A percentile compares a stretch with the other conserved stretches of the same genome.
phyloP scores from a whole-genome alignment of 2,329 filamentous ascomycete species.

The Emergomyces orientalis region DNA sequence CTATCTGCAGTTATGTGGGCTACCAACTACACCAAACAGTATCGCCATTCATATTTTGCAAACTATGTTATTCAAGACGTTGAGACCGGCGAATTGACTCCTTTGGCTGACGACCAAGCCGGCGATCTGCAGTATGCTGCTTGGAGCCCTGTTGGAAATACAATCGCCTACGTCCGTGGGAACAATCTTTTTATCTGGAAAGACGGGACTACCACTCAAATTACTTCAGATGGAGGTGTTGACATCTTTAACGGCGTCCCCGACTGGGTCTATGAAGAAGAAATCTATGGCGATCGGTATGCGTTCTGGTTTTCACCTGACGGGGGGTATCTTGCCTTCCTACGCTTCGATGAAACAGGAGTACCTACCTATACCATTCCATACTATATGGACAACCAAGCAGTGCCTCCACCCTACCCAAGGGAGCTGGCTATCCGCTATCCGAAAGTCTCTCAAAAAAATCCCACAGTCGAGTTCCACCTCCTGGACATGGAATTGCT shows the following conservation, averaged over 20 bases:
- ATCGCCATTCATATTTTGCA: conserved; percentile 58
- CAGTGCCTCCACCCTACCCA: conserved; percentile 53
- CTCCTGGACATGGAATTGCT: conserved; percentile 46
- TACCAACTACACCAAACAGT: conserved; percentile 58
- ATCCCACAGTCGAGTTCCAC: conserved; percentile 55
- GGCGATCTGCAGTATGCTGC: conserved; percentile 60
- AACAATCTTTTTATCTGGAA: conserved; percentile 56
- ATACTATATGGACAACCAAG: conserved; percentile 54
- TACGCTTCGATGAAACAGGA: conserved; percentile 72
- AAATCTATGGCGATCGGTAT: conserved; percentile 64
- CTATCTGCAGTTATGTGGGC: conserved; percentile 52
- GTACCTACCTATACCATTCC: conserved; percentile 57
- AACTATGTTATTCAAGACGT: conserved; percentile 58
- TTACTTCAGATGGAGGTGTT: conserved; percentile 73
- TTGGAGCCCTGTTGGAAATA: conserved; percentile 49
- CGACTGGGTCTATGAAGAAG: conserved; percentile 88
- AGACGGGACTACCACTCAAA: conserved; percentile 47
- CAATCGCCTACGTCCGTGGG: conserved; percentile 57
- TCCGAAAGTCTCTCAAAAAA: conserved; percentile 59
- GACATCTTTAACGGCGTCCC: conserved; percentile 86
- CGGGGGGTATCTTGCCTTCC: conserved; percentile 73
- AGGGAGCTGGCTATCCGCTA: conserved; percentile 55
- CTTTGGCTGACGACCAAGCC: conserved; percentile 50
- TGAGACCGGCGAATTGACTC: conserved; percentile 44
- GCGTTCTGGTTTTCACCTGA: conserved; percentile 90